These are phyloP conservation scores for Craterostigma plantagineum DNA, from an alignment of 257 asterid species.

Conservation along the genomic window DNA sequence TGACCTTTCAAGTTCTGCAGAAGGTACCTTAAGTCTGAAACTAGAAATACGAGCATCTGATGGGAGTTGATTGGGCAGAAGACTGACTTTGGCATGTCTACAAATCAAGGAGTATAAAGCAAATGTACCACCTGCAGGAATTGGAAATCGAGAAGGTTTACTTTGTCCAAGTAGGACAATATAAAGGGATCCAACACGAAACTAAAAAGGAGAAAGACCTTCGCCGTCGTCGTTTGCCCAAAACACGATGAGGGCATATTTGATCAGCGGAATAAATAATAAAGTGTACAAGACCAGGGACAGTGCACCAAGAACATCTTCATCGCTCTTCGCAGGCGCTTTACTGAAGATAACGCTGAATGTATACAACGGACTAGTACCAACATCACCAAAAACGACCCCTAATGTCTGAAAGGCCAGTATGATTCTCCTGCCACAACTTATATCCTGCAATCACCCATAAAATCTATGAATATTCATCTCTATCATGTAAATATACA, in stretches of 20 bases:
- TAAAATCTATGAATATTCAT: conserved; percentile 11
- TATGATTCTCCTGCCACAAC: conserved; percentile 50
- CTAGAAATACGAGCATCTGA: conserved; percentile 91
- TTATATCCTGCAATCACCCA: conserved; percentile 49
- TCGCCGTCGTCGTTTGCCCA: conserved; percentile 99
- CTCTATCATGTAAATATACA: conserved; percentile 1
- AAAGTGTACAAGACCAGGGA: conserved; percentile 84
- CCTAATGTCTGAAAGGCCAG: conserved; percentile 88
- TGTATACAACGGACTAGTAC: conserved; percentile 93
- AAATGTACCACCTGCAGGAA: conserved; percentile 88
- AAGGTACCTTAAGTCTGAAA: conserved; percentile 94
- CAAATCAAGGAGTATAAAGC: conserved; percentile 96
- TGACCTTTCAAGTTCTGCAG: conserved; percentile 97
- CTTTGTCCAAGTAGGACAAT: neutral
- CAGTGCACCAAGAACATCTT: conserved; percentile 9
- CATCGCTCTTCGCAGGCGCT: conserved; percentile 66
- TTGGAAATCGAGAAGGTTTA: neutral
- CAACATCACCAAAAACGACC: conserved; percentile 92
- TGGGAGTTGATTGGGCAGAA: conserved; percentile 80
- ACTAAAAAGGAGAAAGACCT: conserved; percentile 33
- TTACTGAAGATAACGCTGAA: conserved; percentile 99
- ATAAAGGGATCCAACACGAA: conserved; percentile 2
- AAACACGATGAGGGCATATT: conserved; percentile 79
- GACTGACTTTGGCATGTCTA: conserved; percentile 97
- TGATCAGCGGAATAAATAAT: conserved; percentile 70